Conservation (phyloP, 2,329 filamentous ascomycete genomes). For the Clonostachys byssicola region DNA sequence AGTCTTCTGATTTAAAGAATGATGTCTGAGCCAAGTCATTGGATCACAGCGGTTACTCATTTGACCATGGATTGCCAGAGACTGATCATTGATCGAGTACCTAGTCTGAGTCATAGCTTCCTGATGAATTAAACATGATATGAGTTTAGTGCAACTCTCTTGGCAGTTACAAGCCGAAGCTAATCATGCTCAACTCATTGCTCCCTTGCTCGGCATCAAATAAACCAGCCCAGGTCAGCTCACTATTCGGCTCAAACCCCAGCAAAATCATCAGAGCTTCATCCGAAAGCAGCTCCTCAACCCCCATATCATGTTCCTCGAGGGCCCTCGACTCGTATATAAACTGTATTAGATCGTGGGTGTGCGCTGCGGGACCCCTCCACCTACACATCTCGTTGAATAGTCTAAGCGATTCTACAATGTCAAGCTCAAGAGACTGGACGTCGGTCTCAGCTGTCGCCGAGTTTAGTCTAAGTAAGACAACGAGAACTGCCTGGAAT, state of each 20-base stretch:
- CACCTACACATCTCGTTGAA: neutral
- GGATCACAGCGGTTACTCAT: too few relatives aligned
- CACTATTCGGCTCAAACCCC: neutral
- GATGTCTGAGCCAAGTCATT: too few relatives aligned
- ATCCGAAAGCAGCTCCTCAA: neutral
- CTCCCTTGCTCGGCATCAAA: too few relatives aligned
- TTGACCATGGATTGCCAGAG: too few relatives aligned
- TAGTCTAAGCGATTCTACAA: neutral
- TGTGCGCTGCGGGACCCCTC: conserved; percentile 1
- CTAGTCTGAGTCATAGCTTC: too few relatives aligned
- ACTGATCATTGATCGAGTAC: too few relatives aligned
- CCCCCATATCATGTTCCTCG: neutral
- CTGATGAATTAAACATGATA: too few relatives aligned
- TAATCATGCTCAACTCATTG: too few relatives aligned
- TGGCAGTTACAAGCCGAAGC: too few relatives aligned
- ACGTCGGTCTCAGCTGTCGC: neutral
- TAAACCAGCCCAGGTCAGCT: neutral
- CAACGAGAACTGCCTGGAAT: conserved; percentile 1
- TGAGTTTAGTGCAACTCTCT: too few relatives aligned
- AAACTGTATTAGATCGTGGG: conserved; percentile 1
- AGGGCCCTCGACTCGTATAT: neutral
- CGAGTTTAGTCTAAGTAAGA: neutral
- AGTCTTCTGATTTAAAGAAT: too few relatives aligned
- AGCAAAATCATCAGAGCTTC: neutral
- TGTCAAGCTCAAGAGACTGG: neutral